A percentile compares a stretch with the other conserved stretches of the same genome.
Conservation (phyloP, 1,284 basidiomycete species). For the Cutaneotrichosporon dermatis region DNA sequence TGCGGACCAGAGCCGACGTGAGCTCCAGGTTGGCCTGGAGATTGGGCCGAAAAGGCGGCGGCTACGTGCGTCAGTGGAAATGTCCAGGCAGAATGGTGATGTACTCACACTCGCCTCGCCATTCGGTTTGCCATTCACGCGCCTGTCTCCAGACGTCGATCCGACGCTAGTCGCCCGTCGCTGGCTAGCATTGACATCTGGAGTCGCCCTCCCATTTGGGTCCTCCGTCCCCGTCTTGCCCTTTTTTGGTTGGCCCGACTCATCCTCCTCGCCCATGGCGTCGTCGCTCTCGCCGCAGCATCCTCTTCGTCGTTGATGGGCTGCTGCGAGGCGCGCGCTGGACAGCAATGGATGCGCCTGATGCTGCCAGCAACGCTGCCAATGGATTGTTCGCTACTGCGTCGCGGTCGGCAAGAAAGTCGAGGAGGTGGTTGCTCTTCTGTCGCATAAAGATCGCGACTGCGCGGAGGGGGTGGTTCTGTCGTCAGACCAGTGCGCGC, state of each 20-base stretch:
- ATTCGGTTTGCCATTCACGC: constrained; percentile 22
- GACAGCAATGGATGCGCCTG: constrained; percentile 11
- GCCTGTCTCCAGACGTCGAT: constrained; percentile 20
- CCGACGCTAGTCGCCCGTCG: constrained; percentile 20
- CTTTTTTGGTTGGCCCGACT: background rate
- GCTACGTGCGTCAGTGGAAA: constrained; percentile 14
- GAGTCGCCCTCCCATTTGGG: constrained; percentile 26
- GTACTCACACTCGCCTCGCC: constrained; percentile 20
- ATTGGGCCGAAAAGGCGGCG: constrained; percentile 39
- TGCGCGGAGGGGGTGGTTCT: constrained; percentile 73
- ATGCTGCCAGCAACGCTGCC: constrained; percentile 20
- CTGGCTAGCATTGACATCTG: constrained; percentile 17
- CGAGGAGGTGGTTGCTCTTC: constrained; percentile 77
- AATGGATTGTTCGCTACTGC: constrained; percentile 54
- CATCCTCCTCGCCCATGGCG: constrained; percentile 1
- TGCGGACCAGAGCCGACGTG: constrained; percentile 67
- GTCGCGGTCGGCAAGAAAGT: constrained; percentile 80
- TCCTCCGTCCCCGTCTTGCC: background rate
- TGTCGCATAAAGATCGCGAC: constrained; percentile 66
- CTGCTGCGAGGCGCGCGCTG: constrained; percentile 20
- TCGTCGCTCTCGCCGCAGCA: constrained; percentile 26
- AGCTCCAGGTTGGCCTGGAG: constrained; percentile 39
- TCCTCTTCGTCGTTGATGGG: constrained; percentile 37
- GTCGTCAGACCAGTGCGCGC: constrained; percentile 7
- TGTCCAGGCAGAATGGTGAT: too few relatives aligned